Base-by-base conservation (phyloP, 1,284 basidiomycete genomes). In the Apiotrichum veenhuisii region DNA sequence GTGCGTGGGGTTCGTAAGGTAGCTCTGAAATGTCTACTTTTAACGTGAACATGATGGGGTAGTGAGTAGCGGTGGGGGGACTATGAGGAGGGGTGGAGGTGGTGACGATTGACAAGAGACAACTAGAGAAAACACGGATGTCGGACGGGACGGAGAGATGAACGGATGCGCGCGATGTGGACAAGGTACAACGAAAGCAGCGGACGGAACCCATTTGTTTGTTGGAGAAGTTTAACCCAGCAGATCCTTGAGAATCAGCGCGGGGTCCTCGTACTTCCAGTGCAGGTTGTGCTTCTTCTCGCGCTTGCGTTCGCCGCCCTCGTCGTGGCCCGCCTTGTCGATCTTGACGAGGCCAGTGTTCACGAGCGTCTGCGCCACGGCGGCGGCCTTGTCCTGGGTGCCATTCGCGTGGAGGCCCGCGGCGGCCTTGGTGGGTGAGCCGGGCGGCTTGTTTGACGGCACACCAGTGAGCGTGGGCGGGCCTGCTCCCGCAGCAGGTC, bases 221-320 rank as follows among this genome's bases (percentile, higher is more conserved):
- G 37, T 30, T 9, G n/a, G n/a, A n/a, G n/a, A n/a, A n/a, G 48
- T 12, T 40, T 49, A 77, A 3, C 76, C 76, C 33, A 77, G 57
- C 9, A 77, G 56, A 52, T 76, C 74, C 51, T 68, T 71, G 42
- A 77, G 63, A 40, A 77, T 71, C 5, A 74, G 47, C 18, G 75
- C 75, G 36, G 76, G 76, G 68, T 77, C 76, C 52, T 77, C 75
- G 62, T 77, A 77, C 55, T 72, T 73, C 76, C 76, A 77, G 64
- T 77, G 74, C 37, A 71, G 55, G 51, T 65, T 74, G 61, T 75
- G 74, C 52, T 72, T 75, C 57, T 68, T 72, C 27, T 68, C 70
- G 15, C 54, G 46, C 61, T 75, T 74, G 54, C 67, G 70, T 25
- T 64, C 65, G 23, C 64, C 66, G 0, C 58, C 65, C 20, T 62